Evolutionary conservation across 2,329 filamentous ascomycete genomes (phyloP).

Genomic region (Scedosporium minutisporum): DNA sequence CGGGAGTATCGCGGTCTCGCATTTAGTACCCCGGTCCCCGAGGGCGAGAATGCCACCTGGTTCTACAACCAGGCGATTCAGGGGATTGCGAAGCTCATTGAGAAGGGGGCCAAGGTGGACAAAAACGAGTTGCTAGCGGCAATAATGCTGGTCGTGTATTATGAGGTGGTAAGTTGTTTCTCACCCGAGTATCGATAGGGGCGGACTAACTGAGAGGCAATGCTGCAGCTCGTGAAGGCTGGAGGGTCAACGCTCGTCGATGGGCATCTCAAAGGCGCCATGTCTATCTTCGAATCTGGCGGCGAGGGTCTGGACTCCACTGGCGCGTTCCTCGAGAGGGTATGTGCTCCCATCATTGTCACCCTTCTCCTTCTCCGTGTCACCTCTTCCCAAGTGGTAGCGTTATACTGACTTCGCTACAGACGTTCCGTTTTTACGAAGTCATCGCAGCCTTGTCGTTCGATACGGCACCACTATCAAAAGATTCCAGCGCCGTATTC

Average conservation of each 20-base stretch:
- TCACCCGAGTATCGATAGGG: neutral
- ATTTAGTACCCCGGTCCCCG: slow-evolving; percentile 17
- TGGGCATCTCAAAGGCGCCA: slow-evolving; percentile 50
- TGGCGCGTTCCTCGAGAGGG: slow-evolving; percentile 48
- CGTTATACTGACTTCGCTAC: slow-evolving; percentile 13
- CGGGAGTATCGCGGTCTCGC: slow-evolving; percentile 53
- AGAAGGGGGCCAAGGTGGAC: slow-evolving; percentile 37
- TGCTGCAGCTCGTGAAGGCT: slow-evolving; percentile 45
- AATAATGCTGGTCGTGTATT: slow-evolving; percentile 53
- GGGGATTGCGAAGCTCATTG: slow-evolving; percentile 46
- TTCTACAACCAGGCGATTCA: slow-evolving; percentile 53
- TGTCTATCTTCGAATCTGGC: slow-evolving; percentile 44
- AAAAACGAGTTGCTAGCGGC: slow-evolving; percentile 50
- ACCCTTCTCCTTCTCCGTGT: neutral
- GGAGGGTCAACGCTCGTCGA: slow-evolving; percentile 51
- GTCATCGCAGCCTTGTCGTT: slow-evolving; percentile 55
- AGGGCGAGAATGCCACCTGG: slow-evolving; percentile 44
- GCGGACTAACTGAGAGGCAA: neutral
- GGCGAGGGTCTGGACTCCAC: slow-evolving; percentile 37
- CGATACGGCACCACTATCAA: slow-evolving; percentile 46
- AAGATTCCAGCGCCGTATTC: slow-evolving; percentile 35
- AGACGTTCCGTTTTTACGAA: slow-evolving; percentile 58
- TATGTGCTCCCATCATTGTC: slow-evolving; percentile 19
- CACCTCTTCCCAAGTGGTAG: too few species aligned
- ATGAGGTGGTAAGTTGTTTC: slow-evolving; percentile 46